Conservation (phyloP, 345 rosid genomes). For the Psidium friedrichsthalianum region DNA sequence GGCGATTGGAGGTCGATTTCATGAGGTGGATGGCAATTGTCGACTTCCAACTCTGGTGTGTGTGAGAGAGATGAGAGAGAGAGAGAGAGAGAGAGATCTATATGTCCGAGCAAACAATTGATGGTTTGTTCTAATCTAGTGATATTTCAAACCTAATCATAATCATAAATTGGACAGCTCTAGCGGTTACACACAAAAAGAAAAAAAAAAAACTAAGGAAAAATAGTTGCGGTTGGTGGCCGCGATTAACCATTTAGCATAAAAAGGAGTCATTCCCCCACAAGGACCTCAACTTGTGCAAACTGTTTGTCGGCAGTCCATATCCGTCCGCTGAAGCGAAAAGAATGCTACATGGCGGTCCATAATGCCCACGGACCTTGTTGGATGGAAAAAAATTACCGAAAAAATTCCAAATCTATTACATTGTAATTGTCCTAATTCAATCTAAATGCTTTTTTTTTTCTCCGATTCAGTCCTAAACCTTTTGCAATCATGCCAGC, state of each 20-base stretch:
- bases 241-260: background rate
- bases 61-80: too few species aligned
- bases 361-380: background rate
- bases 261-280: background rate
- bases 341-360: background rate
- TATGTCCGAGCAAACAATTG: background rate
- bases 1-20: background rate
- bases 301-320: background rate
- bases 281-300: background rate
- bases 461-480: too few species aligned
- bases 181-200: background rate
- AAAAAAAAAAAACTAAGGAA: background rate
- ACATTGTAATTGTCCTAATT: too few species aligned
- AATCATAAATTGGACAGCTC: background rate
- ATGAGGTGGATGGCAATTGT: too few species aligned
- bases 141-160: background rate
- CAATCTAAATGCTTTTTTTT: too few species aligned
- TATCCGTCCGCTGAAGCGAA: background rate
- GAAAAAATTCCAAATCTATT: too few species aligned
- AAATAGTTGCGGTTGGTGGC: background rate
- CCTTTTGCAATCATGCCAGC: too few species aligned
- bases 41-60: too few species aligned
- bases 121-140: background rate
- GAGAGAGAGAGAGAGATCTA: background rate
- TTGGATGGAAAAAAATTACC: background rate